These are phyloP conservation scores for Microcos paniculata DNA, from an alignment of 345 rosid species.

Conservation along the genomic window DNA sequence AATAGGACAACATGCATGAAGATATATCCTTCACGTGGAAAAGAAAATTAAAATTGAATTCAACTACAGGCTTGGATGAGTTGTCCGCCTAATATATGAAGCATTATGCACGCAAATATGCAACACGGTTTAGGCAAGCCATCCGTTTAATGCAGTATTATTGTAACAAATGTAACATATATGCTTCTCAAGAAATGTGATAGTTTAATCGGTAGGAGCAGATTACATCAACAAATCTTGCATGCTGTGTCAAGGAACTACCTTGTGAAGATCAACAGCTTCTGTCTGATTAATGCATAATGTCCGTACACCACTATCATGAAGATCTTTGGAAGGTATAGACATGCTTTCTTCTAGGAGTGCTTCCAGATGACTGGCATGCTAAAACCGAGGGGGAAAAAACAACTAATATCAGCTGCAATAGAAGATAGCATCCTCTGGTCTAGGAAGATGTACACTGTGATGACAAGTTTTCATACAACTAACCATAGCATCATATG, in stretches of 20 bases:
- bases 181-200: neutral
- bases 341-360: constrained; percentile 65
- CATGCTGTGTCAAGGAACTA: constrained; percentile 27
- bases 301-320: constrained; percentile 75
- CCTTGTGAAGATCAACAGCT: constrained; percentile 74
- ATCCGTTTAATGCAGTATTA: neutral
- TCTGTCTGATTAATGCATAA: constrained; percentile 61
- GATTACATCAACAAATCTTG: neutral
- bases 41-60: neutral
- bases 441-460: neutral
- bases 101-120: neutral
- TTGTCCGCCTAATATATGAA: neutral
- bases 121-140: neutral
- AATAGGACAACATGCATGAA: neutral
- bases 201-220: neutral
- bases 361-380: constrained; percentile 58
- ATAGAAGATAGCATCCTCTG: constrained; percentile 11
- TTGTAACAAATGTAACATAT: neutral
- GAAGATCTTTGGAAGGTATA: constrained; percentile 58
- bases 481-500: constrained; percentile 88
- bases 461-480: constrained; percentile 8
- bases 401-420: constrained; percentile 21
- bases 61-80: neutral
- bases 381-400: constrained; percentile 37
- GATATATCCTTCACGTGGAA: neutral